Base-by-base conservation (phyloP, 192 early-diverging fungal species). In the Podila verticillata region DNA sequence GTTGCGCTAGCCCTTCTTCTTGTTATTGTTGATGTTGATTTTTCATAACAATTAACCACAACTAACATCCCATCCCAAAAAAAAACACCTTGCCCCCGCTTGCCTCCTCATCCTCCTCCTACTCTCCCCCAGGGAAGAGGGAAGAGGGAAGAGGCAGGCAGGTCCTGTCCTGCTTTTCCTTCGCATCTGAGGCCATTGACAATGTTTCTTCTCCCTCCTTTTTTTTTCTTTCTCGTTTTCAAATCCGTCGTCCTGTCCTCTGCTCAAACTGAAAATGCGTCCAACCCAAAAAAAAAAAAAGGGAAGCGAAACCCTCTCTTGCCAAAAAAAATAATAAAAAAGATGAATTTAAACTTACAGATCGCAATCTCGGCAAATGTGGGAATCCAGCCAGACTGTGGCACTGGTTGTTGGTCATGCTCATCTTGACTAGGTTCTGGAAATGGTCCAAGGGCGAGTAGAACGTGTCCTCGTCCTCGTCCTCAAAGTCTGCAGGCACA, bases 401-500 rank as follows among this genome's bases (percentile, higher is more conserved):
- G 54, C 80, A 82, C 47, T 82, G 72, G 6, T 59, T 51, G 39
- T 57, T 70, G 26, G 39, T 82, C 72, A 82, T 73, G 66, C 66
- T 82, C 39, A 82, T 24, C 54, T 61, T 68, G 31, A 70, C 72
- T 12, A 82, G 58, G 68, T 82, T 74, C 36, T 66, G 72, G 68
- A 82, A 82, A 9, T 82, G 67, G 36, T 82, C 63, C 71, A 82
- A 35, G 19, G 80, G 80, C 5, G 80, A 73, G 62, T 74, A 82
- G 22, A 70, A 73, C n/a, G 3, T 26, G 26, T 74, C 80, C 0
- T 81, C 79, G 13, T 77, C 74, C 0, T 74, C 80, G 9, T 65
- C 72, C 5, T 63, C 66, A 2, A 35, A 69, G n/a, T 51, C 64
- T 22, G 17, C 75, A 20, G 17, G 31, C 30, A 67, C 30, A 6